These are phyloP conservation scores for Canavalia gladiata DNA, from an alignment of 306 rosid genomes.

Conservation along the genomic window DNA sequence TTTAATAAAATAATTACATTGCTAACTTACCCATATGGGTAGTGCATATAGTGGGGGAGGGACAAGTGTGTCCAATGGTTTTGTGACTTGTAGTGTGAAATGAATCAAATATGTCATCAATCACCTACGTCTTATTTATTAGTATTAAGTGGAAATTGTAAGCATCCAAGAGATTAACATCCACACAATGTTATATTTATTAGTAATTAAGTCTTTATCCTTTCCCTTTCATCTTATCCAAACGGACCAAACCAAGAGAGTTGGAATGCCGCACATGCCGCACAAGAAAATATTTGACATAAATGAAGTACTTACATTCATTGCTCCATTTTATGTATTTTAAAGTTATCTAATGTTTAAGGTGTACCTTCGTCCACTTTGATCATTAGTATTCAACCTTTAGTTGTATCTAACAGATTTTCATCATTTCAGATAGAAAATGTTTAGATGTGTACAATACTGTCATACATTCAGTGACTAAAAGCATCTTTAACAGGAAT, in stretches of 20 bases:
- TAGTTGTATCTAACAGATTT: not conserved
- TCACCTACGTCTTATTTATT: slow-evolving; percentile 30
- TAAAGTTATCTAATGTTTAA: slow-evolving; percentile 6
- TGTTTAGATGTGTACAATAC: not conserved
- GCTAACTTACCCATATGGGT: slow-evolving; percentile 9
- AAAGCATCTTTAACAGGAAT: too few species aligned
- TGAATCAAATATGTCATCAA: slow-evolving; percentile 54
- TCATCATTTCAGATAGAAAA: not conserved
- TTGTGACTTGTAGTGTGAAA: slow-evolving; percentile 52
- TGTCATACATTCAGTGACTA: not conserved
- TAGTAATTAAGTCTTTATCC: slow-evolving; percentile 41
- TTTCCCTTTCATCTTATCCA: slow-evolving; percentile 46
- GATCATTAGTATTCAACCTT: slow-evolving; percentile 17
- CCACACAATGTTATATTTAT: slow-evolving; percentile 31
- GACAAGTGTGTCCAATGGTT: slow-evolving; percentile 22
- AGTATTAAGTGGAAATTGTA: slow-evolving; percentile 22
- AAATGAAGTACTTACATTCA: not conserved
- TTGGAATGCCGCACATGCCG: not conserved
- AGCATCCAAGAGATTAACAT: slow-evolving; percentile 42
- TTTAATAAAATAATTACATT: not conserved
- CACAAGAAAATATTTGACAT: slow-evolving; percentile 2
- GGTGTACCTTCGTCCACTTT: not conserved
- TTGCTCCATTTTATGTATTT: not conserved
- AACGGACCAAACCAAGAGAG: slow-evolving; percentile 25
- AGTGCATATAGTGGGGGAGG: slow-evolving; percentile 39